Base-by-base conservation (phyloP, 2,329 filamentous ascomycete species). In the Ophiostoma ulmi region DNA sequence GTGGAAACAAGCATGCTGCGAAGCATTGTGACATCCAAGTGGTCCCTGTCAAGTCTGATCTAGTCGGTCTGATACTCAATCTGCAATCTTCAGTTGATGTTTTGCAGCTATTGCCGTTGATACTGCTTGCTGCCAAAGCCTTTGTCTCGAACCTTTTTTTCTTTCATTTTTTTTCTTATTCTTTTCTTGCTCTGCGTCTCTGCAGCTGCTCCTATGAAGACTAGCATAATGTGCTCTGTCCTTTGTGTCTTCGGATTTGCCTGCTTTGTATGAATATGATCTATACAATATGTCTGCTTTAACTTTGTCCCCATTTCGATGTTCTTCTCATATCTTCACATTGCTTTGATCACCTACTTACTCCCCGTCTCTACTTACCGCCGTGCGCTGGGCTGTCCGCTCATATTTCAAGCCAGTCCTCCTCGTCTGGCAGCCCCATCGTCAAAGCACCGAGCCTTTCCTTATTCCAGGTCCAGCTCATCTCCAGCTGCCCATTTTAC, bases 371-470 rank as follows among this genome's bases (percentile, higher is more conserved):
- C n/a, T 55, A 6, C 48, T 55, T 10, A 13, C n/a, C 52, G 13
- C 52, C 52, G n/a, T 58, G 52, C 52, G 26, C 52, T n/a, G n/a
- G 52, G n/a, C 52, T 58, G 52, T 58, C 52, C 22, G 22, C 52
- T 48, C 22, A 58, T 58, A 58, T 13, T 1, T 31, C 31, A 31
- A 31, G 31, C 31, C 31, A 31, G 31, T 31, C 31, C 44, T 48
- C n/a, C 20, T 22, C 52, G 13, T 58, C 52, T 58, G 22, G 26
- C 52, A 31, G n/a, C 10, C 52, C 22, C 52, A 58, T 26, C 22
- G 52, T 58, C 52, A 58, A 58, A 58, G 52, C 52, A 58, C n/a
- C 7, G 22, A 58, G 52, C 22, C 52, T 17, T 17, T 64, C 7
- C 31, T 64, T 61, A 11, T 61, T 26, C 26, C 55, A 61, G 22